These are phyloP conservation scores for Chlorella sp. DNA, from an alignment of 139 green algal species.

Conservation along the genomic window DNA sequence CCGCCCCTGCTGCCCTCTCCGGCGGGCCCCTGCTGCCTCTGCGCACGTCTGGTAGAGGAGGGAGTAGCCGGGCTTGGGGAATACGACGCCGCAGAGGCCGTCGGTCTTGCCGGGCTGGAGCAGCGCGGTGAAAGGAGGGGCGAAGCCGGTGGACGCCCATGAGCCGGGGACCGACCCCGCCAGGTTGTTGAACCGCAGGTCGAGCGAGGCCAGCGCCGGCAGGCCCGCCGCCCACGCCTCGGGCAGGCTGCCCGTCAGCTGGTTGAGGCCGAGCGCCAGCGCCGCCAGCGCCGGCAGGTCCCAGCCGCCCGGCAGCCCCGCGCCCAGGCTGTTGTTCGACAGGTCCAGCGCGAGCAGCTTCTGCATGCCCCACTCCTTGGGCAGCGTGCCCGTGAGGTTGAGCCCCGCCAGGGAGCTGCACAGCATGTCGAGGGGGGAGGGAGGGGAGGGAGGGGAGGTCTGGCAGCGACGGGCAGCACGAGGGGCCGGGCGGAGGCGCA, in stretches of 20 bases:
- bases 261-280: slow-evolving; percentile 15
- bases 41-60: neutral
- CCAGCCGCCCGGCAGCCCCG: neutral
- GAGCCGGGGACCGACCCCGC: slow-evolving; percentile 10
- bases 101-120: slow-evolving; percentile 15
- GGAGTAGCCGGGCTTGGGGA: neutral
- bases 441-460: too few species aligned
- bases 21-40: too few species aligned
- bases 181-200: slow-evolving; percentile 20
- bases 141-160: slow-evolving; percentile 6
- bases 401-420: too few species aligned
- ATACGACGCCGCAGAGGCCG: slow-evolving; percentile 17
- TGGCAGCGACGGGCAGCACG: too few species aligned
- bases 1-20: too few species aligned
- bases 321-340: neutral
- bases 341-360: too few species aligned
- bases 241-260: slow-evolving; percentile 10
- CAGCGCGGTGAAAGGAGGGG: neutral
- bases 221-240: neutral
- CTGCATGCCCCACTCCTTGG: too few species aligned
- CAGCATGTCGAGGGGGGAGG: too few species aligned
- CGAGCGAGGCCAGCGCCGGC: neutral
- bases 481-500: too few species aligned
- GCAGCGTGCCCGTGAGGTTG: too few species aligned
- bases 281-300: neutral